phyloP scores from a whole-genome alignment of 495 filamentous ascomycete genomes.

The Viridothelium virens region DNA sequence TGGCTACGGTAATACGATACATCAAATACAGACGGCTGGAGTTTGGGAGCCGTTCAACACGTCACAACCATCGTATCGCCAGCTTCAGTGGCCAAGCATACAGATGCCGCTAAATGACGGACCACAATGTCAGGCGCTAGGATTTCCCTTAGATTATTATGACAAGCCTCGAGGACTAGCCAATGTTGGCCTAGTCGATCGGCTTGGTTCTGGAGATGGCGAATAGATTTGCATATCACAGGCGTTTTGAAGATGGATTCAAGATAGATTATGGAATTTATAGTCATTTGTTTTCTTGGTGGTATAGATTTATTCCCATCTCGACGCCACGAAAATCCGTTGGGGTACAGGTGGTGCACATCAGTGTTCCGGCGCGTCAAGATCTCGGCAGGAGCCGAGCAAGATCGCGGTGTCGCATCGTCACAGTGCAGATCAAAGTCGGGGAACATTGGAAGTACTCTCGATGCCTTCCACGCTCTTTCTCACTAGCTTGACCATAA shows the following conservation, averaged over 20 bases:
- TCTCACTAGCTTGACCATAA: background rate
- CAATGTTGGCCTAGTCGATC: background rate
- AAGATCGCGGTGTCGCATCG: background rate
- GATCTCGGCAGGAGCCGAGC: conserved; percentile 4
- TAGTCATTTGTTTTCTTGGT: background rate
- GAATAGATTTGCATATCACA: background rate
- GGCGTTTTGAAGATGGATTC: background rate
- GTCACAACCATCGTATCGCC: conserved; percentile 6
- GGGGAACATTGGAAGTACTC: background rate
- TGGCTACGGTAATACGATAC: conserved; percentile 27
- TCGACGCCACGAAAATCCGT: too few species aligned
- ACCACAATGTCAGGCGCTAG: background rate
- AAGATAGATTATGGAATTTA: background rate
- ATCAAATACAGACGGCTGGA: conserved; percentile 14
- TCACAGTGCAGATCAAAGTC: background rate
- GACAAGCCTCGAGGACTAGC: background rate
- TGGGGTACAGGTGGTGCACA: background rate
- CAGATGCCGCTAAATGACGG: background rate
- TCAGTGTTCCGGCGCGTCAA: background rate
- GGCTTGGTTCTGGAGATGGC: background rate
- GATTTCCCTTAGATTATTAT: conserved; percentile 10
- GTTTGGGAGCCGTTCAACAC: conserved; percentile 17
- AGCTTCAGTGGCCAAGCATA: conserved; percentile 15
- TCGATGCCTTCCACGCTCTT: background rate
- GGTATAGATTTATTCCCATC: too few species aligned